Conservation (phyloP, 345 rosid species). For the Eucalyptus pauciflora region DNA sequence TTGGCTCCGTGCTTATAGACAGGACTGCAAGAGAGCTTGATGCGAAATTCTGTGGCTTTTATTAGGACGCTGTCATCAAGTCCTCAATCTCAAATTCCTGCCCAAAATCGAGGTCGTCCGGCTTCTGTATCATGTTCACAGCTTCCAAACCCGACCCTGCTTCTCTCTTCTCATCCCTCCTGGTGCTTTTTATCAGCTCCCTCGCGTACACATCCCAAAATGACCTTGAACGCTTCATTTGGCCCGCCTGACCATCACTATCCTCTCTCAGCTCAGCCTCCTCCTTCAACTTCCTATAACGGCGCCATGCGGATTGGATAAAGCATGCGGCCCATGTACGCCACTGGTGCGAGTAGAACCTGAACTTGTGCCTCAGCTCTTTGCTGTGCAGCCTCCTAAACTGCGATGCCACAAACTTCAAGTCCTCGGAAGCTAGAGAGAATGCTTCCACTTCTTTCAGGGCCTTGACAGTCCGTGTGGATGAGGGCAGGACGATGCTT, state of each 20-base stretch:
- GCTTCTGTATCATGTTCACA: conserved; percentile 9
- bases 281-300: background rate
- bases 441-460: conserved; percentile 15
- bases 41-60: background rate
- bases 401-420: conserved; percentile 13
- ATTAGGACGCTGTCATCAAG: background rate
- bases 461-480: conserved; percentile 8
- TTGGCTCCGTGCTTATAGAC: background rate
- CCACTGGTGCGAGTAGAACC: conserved; percentile 13
- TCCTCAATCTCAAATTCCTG: background rate
- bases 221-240: background rate
- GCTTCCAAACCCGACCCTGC: background rate
- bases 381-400: conserved; percentile 7
- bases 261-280: background rate
- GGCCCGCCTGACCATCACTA: background rate
- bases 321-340: conserved; percentile 14
- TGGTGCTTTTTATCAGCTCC: background rate
- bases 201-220: background rate
- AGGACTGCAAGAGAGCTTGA: background rate
- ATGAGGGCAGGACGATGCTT: conserved; percentile 2
- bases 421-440: conserved; percentile 4
- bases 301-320: conserved; percentile 8
- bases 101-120: conserved; percentile 15
- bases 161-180: conserved; percentile 4
- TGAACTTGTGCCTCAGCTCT: conserved; percentile 4